Evolutionary conservation across 306 rosid species (phyloP).

Genomic region (Lotus japonicus): DNA sequence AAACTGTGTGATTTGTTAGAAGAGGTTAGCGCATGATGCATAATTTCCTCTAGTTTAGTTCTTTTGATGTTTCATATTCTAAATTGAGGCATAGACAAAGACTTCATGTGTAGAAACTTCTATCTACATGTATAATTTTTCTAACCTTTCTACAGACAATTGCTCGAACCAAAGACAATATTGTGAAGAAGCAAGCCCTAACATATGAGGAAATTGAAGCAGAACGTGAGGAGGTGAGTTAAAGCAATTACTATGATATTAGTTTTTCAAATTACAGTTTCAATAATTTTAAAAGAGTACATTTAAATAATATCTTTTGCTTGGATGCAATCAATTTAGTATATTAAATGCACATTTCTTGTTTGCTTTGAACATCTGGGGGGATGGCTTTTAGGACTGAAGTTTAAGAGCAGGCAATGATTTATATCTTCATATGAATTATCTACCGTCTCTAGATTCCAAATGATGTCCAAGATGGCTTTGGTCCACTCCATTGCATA

Average conservation of each 20-base stretch:
- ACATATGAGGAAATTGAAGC: constrained; percentile 96
- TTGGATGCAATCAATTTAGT: neutral
- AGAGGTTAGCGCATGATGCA: constrained; percentile 50
- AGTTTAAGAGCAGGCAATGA: neutral
- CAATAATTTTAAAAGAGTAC: neutral
- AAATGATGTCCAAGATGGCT: constrained; percentile 4
- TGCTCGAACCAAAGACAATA: constrained; percentile 76
- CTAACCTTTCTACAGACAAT: constrained; percentile 52
- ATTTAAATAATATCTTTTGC: neutral
- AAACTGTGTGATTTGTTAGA: constrained; percentile 64
- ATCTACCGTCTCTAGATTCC: neutral
- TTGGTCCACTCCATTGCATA: neutral
- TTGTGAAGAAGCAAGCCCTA: constrained; percentile 91
- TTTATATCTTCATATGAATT: neutral
- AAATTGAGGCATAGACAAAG: neutral
- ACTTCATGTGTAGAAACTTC: neutral
- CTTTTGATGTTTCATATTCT: constrained; percentile 2
- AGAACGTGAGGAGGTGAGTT: constrained; percentile 90
- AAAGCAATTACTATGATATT: neutral
- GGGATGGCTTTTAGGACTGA: neutral
- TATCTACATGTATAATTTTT: constrained; percentile 11
- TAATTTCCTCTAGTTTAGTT: constrained; percentile 1
- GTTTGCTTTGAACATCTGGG: neutral
- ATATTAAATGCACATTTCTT: neutral
- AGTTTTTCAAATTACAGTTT: constrained; percentile 4